A percentile compares a stretch with the other conserved stretches of the same genome.
Conservation (phyloP, 345 rosid genomes). For the Firmiana major region DNA sequence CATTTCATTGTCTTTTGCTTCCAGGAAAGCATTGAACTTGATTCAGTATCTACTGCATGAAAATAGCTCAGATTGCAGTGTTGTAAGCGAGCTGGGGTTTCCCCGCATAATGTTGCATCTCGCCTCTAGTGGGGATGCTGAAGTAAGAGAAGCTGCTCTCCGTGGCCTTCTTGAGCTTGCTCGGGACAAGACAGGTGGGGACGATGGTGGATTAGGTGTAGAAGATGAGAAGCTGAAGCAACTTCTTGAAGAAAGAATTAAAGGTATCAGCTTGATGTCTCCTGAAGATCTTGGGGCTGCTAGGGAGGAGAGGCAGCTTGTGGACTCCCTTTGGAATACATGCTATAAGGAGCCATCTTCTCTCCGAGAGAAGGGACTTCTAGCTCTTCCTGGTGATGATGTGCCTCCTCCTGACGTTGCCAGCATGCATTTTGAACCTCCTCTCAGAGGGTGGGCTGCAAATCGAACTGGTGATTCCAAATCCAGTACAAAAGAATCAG, state of each 20-base stretch:
- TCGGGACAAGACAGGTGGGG: conserved; percentile 40
- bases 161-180: conserved; percentile 67
- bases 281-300: conserved; percentile 76
- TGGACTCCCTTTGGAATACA: conserved; percentile 76
- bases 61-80: conserved; percentile 61
- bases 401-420: conserved; percentile 70
- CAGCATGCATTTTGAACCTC: conserved; percentile 72
- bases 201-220: conserved; percentile 33
- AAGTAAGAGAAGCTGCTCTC: conserved; percentile 82
- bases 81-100: conserved; percentile 64
- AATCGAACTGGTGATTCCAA: conserved; percentile 28
- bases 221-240: conserved; percentile 58
- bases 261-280: conserved; percentile 58
- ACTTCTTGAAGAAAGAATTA: conserved; percentile 67
- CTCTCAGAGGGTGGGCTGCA: conserved; percentile 71
- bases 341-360: conserved; percentile 68
- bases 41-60: conserved; percentile 79
- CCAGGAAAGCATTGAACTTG: conserved; percentile 91
- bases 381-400: conserved; percentile 77
- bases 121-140: conserved; percentile 67
- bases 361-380: conserved; percentile 67
- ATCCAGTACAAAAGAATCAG: conserved; percentile 41
- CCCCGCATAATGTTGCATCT: conserved; percentile 80
- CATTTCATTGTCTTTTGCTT: conserved; percentile 6
- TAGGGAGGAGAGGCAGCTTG: conserved; percentile 79